A percentile compares a stretch with the other conserved stretches of the same genome.
phyloP scores from a whole-genome alignment of 495 filamentous ascomycete species.

The Penicillium simplicissimum region DNA sequence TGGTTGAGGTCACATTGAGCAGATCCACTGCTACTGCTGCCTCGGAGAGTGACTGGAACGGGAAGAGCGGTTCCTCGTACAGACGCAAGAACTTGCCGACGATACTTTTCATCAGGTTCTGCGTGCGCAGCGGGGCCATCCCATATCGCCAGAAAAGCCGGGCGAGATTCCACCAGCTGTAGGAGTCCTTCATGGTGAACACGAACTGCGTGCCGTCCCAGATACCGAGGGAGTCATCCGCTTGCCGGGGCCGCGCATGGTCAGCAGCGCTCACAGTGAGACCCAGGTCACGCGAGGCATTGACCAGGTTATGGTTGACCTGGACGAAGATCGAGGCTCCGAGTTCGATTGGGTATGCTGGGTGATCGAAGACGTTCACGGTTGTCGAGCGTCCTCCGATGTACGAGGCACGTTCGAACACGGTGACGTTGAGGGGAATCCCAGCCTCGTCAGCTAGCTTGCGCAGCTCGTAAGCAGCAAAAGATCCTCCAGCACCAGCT shows the following conservation, averaged over 20 bases:
- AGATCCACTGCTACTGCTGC: conserved; percentile 66
- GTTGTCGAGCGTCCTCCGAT: conserved; percentile 90
- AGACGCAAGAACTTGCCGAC: conserved; percentile 75
- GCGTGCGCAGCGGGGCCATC: conserved; percentile 69
- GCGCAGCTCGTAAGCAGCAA: conserved; percentile 78
- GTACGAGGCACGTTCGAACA: conserved; percentile 80
- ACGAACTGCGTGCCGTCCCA: conserved; percentile 84
- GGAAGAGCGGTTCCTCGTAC: conserved; percentile 81
- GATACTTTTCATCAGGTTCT: conserved; percentile 68
- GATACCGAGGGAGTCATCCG: conserved; percentile 61
- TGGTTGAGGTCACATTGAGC: conserved; percentile 59
- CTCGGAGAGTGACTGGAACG: conserved; percentile 72
- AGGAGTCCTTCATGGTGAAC: conserved; percentile 58
- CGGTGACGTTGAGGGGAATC: conserved; percentile 69
- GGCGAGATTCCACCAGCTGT: conserved; percentile 75
- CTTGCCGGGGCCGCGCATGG: conserved; percentile 37
- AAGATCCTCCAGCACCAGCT: conserved; percentile 86
- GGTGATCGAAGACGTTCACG: conserved; percentile 74
- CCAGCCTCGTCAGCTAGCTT: conserved; percentile 61
- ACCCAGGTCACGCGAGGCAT: conserved; percentile 70
- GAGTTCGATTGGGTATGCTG: conserved; percentile 73
- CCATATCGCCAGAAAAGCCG: conserved; percentile 89
- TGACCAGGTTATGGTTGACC: conserved; percentile 78
- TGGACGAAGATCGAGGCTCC: conserved; percentile 92
- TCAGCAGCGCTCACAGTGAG: conserved; percentile 50